These are phyloP conservation scores for Stentor roeselii DNA, from an alignment of 73 alveolate species.

Conservation along the genomic window DNA sequence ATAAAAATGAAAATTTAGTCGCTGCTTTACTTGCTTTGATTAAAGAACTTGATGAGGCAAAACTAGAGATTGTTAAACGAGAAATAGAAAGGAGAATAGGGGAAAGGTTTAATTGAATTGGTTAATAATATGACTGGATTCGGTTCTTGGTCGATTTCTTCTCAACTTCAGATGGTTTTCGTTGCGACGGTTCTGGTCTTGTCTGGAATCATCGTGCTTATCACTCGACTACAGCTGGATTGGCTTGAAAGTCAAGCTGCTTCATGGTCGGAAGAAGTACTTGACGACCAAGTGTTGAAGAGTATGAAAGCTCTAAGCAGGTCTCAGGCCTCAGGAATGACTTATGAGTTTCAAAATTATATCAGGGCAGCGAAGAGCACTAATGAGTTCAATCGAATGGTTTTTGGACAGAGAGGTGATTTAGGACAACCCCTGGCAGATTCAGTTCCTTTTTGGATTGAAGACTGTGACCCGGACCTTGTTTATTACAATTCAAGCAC, in stretches of 20 bases:
- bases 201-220: neutral
- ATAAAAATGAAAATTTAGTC: conserved; percentile 59
- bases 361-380: neutral
- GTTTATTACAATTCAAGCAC: too few relatives aligned
- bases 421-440: neutral
- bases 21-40: conserved; percentile 78
- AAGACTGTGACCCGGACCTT: too few relatives aligned
- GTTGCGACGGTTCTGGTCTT: neutral
- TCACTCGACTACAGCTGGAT: neutral
- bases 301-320: neutral
- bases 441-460: neutral
- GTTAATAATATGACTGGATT: too few relatives aligned
- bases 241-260: neutral
- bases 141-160: neutral
- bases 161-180: neutral
- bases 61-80: conserved; percentile 68
- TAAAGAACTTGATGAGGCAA: conserved; percentile 77
- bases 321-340: neutral
- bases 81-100: conserved; percentile 73
- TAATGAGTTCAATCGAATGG: neutral
- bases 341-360: neutral
- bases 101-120: too few relatives aligned
- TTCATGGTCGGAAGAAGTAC: neutral
- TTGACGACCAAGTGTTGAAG: neutral
- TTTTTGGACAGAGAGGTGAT: neutral